Evolutionary conservation across 2,329 filamentous ascomycete genomes (phyloP), one percentile per base, ranked within the genome.

Genomic region (Tolypocladium amazonense): DNA sequence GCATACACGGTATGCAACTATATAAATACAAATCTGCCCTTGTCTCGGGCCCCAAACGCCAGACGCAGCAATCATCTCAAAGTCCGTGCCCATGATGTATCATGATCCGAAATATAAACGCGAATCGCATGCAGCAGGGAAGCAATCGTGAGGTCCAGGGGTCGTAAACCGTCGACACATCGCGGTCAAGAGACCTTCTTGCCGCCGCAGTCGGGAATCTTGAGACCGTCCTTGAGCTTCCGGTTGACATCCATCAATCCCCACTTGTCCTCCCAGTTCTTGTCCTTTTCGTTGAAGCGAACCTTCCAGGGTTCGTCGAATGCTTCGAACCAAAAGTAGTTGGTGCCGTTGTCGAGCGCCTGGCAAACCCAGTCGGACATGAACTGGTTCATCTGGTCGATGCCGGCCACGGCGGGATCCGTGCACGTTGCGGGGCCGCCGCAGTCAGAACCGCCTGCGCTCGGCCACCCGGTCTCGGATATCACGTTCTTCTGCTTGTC

Each of bases 301-400:
- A 88, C 78, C 77, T 97, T 97, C 93, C 93, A 97, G 2, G 92
- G 92, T 79, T 97, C 93, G 71, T 97, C 93, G 71, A 97, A 97
- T 12, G 92, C 91, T 70, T 92, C 90, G 72, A 97, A 97, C 93
- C 93, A 97, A 71, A 97, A 97, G 72, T 96, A 97, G 65, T 95
- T 86, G 1, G 92, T 97, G 54, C 87, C 88, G 68, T 96, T 96
- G 30, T 77, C 77, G 63, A 97, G 75, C 14, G 89, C 86, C 57
- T 85, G 80, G 72, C 93, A 97, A 0, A 97, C 86, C 88, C 90
- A 97, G 64, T 85, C 84, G 1, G 85, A 78, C 84, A 97, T 87
- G 68, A 97, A 92, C n/a, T 78, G 79, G 70, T 97, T 97, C 77
- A 97, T 79, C 71, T 92, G 85, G 23, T 84, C 76, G 53, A 97